Conservation (phyloP, 441 rosid genomes). For the Manihot esculenta region DNA sequence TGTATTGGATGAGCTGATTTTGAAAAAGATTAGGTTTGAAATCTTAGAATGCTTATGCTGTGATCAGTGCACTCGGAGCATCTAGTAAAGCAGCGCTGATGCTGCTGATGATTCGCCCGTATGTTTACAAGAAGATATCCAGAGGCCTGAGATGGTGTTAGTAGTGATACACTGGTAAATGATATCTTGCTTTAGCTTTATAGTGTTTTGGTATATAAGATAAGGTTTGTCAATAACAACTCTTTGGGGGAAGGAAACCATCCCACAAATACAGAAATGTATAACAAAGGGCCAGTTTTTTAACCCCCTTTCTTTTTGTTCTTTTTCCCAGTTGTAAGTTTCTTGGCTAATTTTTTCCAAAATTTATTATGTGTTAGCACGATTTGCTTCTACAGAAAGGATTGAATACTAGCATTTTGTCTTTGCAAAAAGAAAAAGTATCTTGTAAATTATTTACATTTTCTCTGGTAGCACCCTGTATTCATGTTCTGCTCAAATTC, state of each 20-base stretch:
- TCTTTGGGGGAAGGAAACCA: conserved; percentile 25
- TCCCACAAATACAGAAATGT: conserved; percentile 41
- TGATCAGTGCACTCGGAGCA: conserved; percentile 48
- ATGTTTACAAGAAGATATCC: conserved; percentile 32
- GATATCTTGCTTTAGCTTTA: conserved; percentile 23
- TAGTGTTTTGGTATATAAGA: conserved; percentile 32
- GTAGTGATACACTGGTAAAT: conserved; percentile 29
- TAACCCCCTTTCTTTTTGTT: conserved; percentile 8
- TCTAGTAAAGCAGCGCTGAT: conserved; percentile 50
- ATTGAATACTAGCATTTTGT: conserved; percentile 22
- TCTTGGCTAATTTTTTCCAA: conserved; percentile 26
- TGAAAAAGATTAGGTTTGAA: conserved; percentile 34
- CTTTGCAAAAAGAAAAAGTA: conserved; percentile 1
- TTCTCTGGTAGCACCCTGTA: not conserved
- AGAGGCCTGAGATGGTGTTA: conserved; percentile 36
- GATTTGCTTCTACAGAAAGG: conserved; percentile 22
- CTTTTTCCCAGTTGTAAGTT: conserved; percentile 25
- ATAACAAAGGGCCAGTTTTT: conserved; percentile 30
- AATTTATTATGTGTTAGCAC: conserved; percentile 35
- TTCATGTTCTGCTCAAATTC: not conserved
- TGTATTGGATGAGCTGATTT: conserved; percentile 35
- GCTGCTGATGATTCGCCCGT: conserved; percentile 33
- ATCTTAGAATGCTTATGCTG: conserved; percentile 34
- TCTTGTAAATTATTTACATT: not conserved
- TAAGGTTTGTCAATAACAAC: conserved; percentile 38